These are phyloP conservation scores for Talaromyces islandicus DNA, from an alignment of 2,329 filamentous ascomycete species.

Conservation along the genomic window DNA sequence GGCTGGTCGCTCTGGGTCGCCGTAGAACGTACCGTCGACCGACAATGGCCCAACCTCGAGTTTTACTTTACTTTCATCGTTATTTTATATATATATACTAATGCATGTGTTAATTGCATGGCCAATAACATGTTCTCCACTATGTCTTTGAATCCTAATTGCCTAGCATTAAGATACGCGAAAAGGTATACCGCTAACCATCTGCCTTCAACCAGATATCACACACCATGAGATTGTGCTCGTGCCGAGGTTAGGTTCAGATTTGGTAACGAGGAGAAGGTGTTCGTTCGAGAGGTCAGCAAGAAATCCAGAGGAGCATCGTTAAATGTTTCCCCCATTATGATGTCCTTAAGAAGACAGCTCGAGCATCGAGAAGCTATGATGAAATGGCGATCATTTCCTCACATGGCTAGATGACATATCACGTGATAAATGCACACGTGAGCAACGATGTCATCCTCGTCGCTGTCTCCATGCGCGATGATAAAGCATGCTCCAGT, in stretches of 20 bases:
- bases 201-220: too few relatives aligned
- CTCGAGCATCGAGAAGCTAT: neutral
- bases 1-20: conserved; percentile 5
- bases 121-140: too few relatives aligned
- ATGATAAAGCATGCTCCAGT: neutral
- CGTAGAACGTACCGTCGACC: neutral
- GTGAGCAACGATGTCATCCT: neutral
- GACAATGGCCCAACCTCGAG: neutral
- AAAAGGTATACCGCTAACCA: neutral
- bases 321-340: neutral
- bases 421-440: neutral
- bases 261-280: neutral
- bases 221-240: neutral
- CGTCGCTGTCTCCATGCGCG: neutral
- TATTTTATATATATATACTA: neutral
- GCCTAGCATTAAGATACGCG: neutral
- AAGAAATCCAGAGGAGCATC: neutral
- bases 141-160: neutral
- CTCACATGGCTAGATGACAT: neutral
- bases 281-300: neutral
- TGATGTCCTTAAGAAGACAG: neutral
- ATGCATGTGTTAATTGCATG: neutral
- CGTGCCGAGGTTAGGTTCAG: too few relatives aligned
- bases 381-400: neutral
- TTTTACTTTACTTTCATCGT: neutral